These are phyloP conservation scores for Pyrus hybrid DNA, from an alignment of 331 rosid species.

Conservation along the genomic window DNA sequence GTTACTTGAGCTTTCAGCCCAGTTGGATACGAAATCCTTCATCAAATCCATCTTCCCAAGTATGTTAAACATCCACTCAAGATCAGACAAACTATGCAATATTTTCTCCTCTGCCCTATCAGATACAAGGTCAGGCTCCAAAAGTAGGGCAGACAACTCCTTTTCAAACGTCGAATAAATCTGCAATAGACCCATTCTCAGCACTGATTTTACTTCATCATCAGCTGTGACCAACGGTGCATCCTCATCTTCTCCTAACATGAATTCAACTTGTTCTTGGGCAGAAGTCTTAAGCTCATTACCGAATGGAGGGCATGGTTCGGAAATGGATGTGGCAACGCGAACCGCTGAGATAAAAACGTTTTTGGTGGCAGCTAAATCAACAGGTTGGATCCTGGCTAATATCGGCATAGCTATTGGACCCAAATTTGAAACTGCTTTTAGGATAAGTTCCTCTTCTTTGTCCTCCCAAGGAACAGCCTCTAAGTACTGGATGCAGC, in stretches of 20 bases:
- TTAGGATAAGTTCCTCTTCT: constrained; percentile 28
- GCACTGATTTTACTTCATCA: constrained; percentile 58
- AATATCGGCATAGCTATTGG: constrained; percentile 36
- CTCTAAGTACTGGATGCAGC: constrained; percentile 27
- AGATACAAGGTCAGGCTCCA: constrained; percentile 26
- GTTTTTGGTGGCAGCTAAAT: constrained; percentile 52
- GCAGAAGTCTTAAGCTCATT: constrained; percentile 76
- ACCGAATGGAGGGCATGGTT: constrained; percentile 66
- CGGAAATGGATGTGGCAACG: constrained; percentile 61
- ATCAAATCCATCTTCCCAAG: constrained; percentile 79
- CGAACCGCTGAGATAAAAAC: constrained; percentile 80
- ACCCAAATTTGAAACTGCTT: constrained; percentile 23
- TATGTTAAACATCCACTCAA: constrained; percentile 83
- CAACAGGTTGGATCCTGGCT: constrained; percentile 34
- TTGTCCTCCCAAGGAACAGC: constrained; percentile 33
- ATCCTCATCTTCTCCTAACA: constrained; percentile 68
- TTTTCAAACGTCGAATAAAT: constrained; percentile 43
- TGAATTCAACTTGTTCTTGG: constrained; percentile 87
- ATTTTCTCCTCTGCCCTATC: constrained; percentile 40
- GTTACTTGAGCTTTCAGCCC: constrained; percentile 55
- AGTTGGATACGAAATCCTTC: constrained; percentile 72
- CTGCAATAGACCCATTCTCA: constrained; percentile 51
- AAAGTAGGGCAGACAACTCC: constrained; percentile 52
- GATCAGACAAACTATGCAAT: constrained; percentile 56
- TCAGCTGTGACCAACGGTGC: constrained; percentile 44